Base-by-base conservation (phyloP, 2,329 filamentous ascomycete species). In the Colletotrichum sp. region DNA sequence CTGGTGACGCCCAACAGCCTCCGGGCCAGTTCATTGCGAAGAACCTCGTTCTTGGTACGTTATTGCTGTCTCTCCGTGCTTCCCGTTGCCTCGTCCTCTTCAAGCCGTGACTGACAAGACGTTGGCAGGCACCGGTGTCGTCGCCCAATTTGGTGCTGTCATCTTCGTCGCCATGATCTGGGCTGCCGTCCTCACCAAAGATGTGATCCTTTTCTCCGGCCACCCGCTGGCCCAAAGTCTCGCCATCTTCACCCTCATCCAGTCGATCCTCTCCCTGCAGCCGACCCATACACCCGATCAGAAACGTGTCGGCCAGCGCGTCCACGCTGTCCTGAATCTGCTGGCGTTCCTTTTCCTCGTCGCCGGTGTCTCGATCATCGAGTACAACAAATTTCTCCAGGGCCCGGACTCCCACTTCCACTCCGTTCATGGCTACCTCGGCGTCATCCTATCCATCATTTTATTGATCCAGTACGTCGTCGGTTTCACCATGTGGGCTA, bases 181-280 rank as follows among this genome's bases (percentile, higher is more conserved):
- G 95, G 91, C 92, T 62, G 91, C 91, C 72, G 91, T 98, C 78
- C 92, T 98, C 82, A 90, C 92, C 57, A 89, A 93, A 71, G 84
- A 87, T 34, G 82, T 98, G 77, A 94, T 95, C 52, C 92, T 98
- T 80, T 98, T 99, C 90, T 96, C 95, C 22, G 92, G 93, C 10
- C 96, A 99, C 84, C 96, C 96, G 9, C 92, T 98, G 82, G 88
- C 93, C 75, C 89, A 91, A 85, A 89, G 87, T 13, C 79, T 94
- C 73, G 96, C 92, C 65, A 84, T 98, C 75, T 89, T 98, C 77
- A 89, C 95, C 74, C 89, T 97, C 80, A 90, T 94, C 22, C 94
- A 98, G 88, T 94, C 93, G 71, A 92, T 96, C 78, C 92, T 99
- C 68, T 87, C 97, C 79, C 90, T 99, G 44, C 97, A 99, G 84